Conservation (phyloP, 176 grass and related monocot species). For the Zoysia pacifica region DNA sequence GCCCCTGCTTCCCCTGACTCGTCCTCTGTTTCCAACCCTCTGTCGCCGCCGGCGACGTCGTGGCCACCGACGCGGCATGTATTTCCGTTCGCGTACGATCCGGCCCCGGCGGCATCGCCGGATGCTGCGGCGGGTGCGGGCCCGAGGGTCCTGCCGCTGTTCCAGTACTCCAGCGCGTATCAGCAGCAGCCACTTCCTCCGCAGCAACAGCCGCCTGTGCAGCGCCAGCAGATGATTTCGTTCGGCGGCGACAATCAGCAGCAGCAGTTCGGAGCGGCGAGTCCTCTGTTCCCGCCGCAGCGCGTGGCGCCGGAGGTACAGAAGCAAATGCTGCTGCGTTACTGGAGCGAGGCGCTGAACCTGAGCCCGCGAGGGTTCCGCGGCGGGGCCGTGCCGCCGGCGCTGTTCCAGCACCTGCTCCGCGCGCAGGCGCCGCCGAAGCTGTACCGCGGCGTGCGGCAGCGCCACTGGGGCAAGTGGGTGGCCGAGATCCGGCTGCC, state of each 20-base stretch:
- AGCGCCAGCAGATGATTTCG: slow-evolving; percentile 71
- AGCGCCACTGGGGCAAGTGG: slow-evolving; percentile 99
- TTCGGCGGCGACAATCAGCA: slow-evolving; percentile 40
- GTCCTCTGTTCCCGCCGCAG: slow-evolving; percentile 49
- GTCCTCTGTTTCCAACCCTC: slow-evolving; percentile 59
- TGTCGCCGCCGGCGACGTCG: slow-evolving; percentile 40
- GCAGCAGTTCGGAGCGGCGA: not conserved
- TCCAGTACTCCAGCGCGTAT: slow-evolving; percentile 44
- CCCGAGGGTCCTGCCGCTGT: slow-evolving; percentile 21
- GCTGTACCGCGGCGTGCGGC: slow-evolving; percentile 91
- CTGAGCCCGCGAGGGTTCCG: slow-evolving; percentile 60
- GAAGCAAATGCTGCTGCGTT: slow-evolving; percentile 58
- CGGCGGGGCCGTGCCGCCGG: slow-evolving; percentile 46
- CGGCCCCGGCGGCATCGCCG: not conserved
- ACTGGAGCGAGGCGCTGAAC: slow-evolving; percentile 79
- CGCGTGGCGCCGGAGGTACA: slow-evolving; percentile 45
- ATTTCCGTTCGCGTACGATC: slow-evolving; percentile 74
- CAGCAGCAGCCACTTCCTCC: slow-evolving; percentile 27
- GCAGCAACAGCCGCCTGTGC: not conserved
- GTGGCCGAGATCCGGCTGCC: slow-evolving; percentile 98
- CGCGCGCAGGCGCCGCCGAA: slow-evolving; percentile 51
- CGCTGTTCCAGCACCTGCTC: slow-evolving; percentile 55
- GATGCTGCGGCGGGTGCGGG: not conserved
- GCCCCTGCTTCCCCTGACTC: slow-evolving; percentile 42
- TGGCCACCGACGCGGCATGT: slow-evolving; percentile 45